Evolutionary conservation across 164 flowering plant species (phyloP), one percentile per base, ranked within the genome.

Genomic region (Liquidambar formosana): DNA sequence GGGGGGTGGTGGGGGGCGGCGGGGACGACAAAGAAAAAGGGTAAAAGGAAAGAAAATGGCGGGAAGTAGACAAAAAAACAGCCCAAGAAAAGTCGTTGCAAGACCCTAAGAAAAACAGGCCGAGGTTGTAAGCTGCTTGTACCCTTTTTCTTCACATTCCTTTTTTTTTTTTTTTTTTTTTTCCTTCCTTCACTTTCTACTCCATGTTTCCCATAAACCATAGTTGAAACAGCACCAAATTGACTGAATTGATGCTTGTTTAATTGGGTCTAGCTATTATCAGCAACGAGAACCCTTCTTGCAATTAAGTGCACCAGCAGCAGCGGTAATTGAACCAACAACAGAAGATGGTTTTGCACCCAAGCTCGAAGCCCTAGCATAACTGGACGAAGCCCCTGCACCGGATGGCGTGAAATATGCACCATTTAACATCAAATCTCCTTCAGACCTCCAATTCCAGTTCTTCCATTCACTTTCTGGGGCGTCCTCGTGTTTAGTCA

Each of bases 401-500:
- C 96, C 96, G 0, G 96, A 86, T 11, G 84, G 52, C 3, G 88
- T 88, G 69, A 91, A 91, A 71, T 59, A 89, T 14, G 97, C 97
- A 46, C 97, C 97, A 49, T 91, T 91, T 64, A 91, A 41, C 79
- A 86, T n/a, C 44, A 89, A 27, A 60, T 91, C 96, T 33, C 96
- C 96, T 51, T 83, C 89, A 0, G 96, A 86, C 49, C 93, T 86
- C 96, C 96, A 91, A 69, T 91, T 89, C 96, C 96, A 91, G 56
- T 71, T 65, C 74, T 69, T 85, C 96, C 96, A 91, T 51, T 88
- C 85, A 67, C 83, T 82, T 59, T 77, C 80, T 53, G 92, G 88
- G 28, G 97, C 91, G 79, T 91, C 94, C 80, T 91, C 97, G 44
- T 89, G 83, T 56, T 91, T 91, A 1, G 97, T 91, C 70, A 91